phyloP scores from a whole-genome alignment of 2,329 filamentous ascomycete genomes.

The Arthrinium phaeospermum region DNA sequence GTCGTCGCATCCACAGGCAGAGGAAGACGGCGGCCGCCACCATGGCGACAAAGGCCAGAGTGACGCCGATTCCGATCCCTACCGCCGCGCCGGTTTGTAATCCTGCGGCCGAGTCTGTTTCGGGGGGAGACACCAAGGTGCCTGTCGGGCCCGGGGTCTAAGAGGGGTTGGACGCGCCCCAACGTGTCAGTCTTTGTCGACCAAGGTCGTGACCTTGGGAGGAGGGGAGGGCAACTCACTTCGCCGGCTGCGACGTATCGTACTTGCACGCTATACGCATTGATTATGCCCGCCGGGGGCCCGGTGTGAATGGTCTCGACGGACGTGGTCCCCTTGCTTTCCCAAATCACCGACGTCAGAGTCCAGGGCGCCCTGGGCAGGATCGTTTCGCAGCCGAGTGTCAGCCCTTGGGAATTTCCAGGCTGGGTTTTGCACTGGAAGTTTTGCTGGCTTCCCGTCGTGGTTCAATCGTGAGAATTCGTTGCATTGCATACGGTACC shows the following conservation, averaged over 20 bases:
- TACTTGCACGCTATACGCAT: not conserved
- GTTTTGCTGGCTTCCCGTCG: not conserved
- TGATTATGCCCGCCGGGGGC: not conserved
- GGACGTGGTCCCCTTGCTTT: not conserved
- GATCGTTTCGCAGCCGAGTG: not conserved
- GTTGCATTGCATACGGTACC: no score
- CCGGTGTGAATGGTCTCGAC: not conserved
- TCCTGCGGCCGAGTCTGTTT: no score
- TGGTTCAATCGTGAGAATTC: not conserved
- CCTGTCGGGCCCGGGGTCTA: not conserved
- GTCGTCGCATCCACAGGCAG: not conserved
- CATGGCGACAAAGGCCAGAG: not conserved
- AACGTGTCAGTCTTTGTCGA: not conserved
- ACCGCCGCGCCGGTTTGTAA: not conserved
- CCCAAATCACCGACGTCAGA: not conserved
- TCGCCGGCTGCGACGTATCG: not conserved
- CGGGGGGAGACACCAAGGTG: not conserved
- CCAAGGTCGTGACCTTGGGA: not conserved
- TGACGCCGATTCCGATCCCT: not conserved
- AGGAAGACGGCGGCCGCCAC: not conserved
- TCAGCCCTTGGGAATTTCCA: not conserved
- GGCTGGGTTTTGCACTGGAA: not conserved
- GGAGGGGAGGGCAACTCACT: not conserved
- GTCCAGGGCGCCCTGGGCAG: not conserved
- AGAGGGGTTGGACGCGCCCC: no score